Base-by-base conservation (phyloP, 441 rosid genomes). In the Brassica balearica region DNA sequence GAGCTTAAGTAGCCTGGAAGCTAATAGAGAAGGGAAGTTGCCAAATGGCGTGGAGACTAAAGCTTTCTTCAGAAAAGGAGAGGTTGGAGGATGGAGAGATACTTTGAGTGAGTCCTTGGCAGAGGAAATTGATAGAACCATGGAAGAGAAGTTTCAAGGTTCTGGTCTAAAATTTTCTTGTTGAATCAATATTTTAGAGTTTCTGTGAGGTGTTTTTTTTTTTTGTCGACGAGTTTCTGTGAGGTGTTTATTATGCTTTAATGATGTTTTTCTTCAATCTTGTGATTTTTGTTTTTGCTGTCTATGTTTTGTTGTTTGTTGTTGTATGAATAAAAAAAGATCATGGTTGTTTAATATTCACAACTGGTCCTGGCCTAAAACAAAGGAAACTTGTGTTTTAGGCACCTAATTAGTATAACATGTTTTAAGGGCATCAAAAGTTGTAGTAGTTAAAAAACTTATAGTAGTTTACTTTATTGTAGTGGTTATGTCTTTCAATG, bases 51-150 rank as follows among this genome's bases (percentile, higher is more conserved):
- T 73, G 0, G 78, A 72, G 46, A 79, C 73, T 10, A 71, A 64
- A 25, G 8, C 69, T 11, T 71, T 75, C 38, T 80, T 80, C 19
- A 65, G 83, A 65, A 80, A 80, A 71, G 83, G 80, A 69, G 73
- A 80, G 29, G 22, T 36, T 46, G 80, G 80, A 48, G 80, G 70
- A 48, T 80, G 83, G 80, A 51, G 68, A 11, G 77, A 76, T 34
- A 75, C 76, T 61, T 76, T 76, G 60, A 76, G 4, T 3, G 73
- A 58, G 27, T 65, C 80, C 1, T 59, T 76, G 51, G 80, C 77
- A 2, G 66, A 60, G 19, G 0, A 36, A 46, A 80, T 80, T 0
- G 80, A 80, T 11, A 36, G 61, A 75, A 34, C 38, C 65, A 55
- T 65, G 0, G 76, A 59, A 66, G 69, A 71, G 17, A 80, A 58